These are phyloP conservation scores for Paramecium octaurelia DNA, from an alignment of 73 alveolate genomes.

Conservation along the genomic window DNA sequence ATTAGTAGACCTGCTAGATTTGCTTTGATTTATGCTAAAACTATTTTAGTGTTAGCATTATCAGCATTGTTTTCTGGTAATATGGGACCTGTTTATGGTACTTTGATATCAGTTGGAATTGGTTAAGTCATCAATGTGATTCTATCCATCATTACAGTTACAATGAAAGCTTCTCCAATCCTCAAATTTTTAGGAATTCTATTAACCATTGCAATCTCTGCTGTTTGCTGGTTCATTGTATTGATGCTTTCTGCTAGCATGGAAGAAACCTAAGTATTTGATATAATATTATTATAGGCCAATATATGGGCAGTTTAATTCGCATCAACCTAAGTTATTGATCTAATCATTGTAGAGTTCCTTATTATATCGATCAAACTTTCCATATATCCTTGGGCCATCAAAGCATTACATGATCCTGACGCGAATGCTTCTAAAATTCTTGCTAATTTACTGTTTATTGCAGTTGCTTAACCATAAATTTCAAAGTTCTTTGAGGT, in stretches of 20 bases:
- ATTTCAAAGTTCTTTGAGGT: neutral
- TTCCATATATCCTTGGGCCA: neutral
- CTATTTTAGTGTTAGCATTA: neutral
- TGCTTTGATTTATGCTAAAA: neutral
- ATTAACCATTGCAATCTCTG: neutral
- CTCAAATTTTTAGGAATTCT: neutral
- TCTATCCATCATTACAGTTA: neutral
- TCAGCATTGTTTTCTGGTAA: slow-evolving; percentile 6
- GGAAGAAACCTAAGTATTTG: neutral
- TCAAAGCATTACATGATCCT: neutral
- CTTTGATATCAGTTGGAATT: neutral
- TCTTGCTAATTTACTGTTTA: neutral
- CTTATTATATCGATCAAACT: neutral
- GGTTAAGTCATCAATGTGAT: neutral
- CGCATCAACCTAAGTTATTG: neutral
- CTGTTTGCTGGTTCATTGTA: neutral
- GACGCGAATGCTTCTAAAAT: neutral
- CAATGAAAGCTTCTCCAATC: neutral
- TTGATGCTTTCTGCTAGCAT: neutral
- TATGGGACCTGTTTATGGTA: neutral
- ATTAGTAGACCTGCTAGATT: slow-evolving; percentile 6
- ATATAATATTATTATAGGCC: neutral
- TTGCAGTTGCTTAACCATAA: neutral
- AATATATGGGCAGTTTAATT: neutral
- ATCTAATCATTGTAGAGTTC: neutral